Percentiles rank a stretch among this genome's conserved stretches.
phyloP scores from a whole-genome alignment of 179 eudicot species.

The Kewa caespitosa region DNA sequence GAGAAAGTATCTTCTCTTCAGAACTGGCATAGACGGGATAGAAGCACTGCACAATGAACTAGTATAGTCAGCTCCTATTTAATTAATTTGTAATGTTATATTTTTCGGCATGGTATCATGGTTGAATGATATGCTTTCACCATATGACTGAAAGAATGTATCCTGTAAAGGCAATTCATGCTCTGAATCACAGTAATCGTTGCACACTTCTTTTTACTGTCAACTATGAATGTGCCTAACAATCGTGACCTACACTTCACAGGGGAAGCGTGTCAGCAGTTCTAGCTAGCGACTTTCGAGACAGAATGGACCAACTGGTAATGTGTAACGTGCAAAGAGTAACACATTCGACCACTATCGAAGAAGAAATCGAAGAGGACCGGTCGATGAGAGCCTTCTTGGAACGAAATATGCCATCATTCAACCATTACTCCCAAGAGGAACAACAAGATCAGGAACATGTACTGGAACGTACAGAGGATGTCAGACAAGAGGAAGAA shows the following conservation, averaged over 20 bases:
- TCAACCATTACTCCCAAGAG: slow-evolving; percentile 1
- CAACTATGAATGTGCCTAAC: neutral
- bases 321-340: slow-evolving; percentile 41
- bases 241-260: neutral
- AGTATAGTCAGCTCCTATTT: no score
- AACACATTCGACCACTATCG: neutral
- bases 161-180: no score
- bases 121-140: no score
- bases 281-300: slow-evolving; percentile 63
- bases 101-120: no score
- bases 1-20: no score
- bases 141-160: no score
- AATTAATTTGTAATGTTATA: no score
- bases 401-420: neutral
- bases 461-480: neutral
- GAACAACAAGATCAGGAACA: neutral
- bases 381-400: neutral
- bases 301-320: slow-evolving; percentile 60
- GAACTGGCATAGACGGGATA: no score
- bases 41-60: no score
- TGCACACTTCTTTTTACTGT: no score
- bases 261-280: slow-evolving; percentile 74
- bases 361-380: slow-evolving; percentile 27
- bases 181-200: no score
- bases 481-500: slow-evolving; percentile 15